A percentile compares a stretch with the other conserved stretches of the same genome.
These are phyloP conservation scores for Vishniacozyma victoriae DNA, from an alignment of 768 basidiomycete species.

Conservation along the genomic window DNA sequence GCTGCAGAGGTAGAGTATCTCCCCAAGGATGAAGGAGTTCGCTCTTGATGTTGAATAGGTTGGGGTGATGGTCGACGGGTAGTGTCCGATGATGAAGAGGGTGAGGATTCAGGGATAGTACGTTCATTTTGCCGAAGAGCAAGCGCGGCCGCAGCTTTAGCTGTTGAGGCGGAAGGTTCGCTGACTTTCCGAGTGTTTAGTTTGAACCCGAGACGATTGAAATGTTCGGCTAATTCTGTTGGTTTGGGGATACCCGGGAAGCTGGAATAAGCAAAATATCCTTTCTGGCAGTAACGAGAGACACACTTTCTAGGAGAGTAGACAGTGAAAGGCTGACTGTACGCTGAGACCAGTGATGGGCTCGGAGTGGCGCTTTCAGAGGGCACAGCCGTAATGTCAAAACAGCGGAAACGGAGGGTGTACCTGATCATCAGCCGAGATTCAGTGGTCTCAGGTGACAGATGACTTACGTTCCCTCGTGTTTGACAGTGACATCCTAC, in stretches of 20 bases:
- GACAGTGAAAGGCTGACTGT: conserved; percentile 28
- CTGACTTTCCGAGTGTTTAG: conserved; percentile 39
- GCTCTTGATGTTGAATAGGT: too few relatives aligned
- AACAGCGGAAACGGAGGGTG: conserved; percentile 26
- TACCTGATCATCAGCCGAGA: conserved; percentile 8
- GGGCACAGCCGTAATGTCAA: conserved; percentile 26
- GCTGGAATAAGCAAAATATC: conserved; percentile 8
- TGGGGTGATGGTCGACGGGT: too few relatives aligned
- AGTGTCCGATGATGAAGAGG: too few relatives aligned
- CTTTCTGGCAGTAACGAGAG: not conserved
- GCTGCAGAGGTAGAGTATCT: too few relatives aligned
- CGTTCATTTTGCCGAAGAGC: too few relatives aligned
- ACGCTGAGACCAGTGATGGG: conserved; percentile 15
- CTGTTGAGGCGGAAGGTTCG: too few relatives aligned
- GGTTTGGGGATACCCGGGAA: conserved; percentile 38
- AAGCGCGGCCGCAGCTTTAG: too few relatives aligned
- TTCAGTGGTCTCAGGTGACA: not conserved
- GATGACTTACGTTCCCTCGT: conserved; percentile 29
- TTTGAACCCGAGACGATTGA: conserved; percentile 36
- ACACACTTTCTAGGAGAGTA: conserved; percentile 36
- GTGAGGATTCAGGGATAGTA: too few relatives aligned
- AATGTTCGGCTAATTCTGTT: conserved; percentile 36
- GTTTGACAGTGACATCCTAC: conserved; percentile 34
- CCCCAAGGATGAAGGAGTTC: too few relatives aligned
- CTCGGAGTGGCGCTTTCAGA: conserved; percentile 1